Percentiles rank a stretch among this genome's conserved stretches.
Conservation (phyloP, 2,329 filamentous ascomycete species). For the Paraphaeosphaeria sporulosa region DNA sequence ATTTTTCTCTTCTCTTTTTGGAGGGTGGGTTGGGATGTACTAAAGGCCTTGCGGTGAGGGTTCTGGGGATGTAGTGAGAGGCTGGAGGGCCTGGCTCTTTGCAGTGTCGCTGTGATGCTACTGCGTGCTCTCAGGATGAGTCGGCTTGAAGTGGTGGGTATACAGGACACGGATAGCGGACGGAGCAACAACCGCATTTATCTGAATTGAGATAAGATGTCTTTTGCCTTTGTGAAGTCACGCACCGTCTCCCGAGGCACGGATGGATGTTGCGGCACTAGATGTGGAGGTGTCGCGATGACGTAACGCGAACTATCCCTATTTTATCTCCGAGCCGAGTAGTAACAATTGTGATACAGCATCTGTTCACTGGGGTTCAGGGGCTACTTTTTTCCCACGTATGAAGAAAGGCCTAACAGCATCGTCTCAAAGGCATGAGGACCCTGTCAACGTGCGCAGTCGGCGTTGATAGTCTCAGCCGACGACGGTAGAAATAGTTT, state of each 20-base stretch:
- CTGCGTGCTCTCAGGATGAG: not conserved
- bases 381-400: too few species aligned
- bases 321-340: not conserved
- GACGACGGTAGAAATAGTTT: too few species aligned
- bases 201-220: not conserved
- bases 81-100: not conserved
- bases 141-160: not conserved
- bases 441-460: too few species aligned
- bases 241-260: not conserved
- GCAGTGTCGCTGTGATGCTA: not conserved
- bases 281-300: conserved; percentile 4
- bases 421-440: too few species aligned
- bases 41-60: not conserved
- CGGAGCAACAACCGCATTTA: not conserved
- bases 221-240: not conserved
- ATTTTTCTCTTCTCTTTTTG: conserved; percentile 32
- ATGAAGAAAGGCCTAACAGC: too few species aligned
- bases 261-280: not conserved
- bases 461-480: too few species aligned
- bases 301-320: not conserved
- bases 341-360: not conserved
- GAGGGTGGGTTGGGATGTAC: not conserved
- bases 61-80: not conserved
- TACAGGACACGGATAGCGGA: not conserved
- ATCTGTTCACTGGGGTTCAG: not conserved